Evolutionary conservation across 257 asterid genomes (phyloP).

Genomic region (Paraleonurus japonicus): DNA sequence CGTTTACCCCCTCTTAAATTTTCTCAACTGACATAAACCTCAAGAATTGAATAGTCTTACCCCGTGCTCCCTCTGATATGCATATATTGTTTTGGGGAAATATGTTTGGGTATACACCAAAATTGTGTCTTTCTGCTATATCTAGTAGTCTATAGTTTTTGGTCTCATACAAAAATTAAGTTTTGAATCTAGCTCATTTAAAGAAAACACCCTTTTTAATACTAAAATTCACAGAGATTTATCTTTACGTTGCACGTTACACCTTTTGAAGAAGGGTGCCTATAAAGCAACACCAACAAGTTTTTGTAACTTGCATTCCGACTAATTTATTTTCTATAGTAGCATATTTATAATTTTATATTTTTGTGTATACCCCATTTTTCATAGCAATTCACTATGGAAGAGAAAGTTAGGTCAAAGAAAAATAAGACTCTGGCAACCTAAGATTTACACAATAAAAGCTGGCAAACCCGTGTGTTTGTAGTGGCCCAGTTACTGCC

Average conservation of each 20-base stretch:
- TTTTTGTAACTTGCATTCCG: neutral
- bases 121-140: conserved; percentile 1
- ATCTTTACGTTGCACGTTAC: neutral
- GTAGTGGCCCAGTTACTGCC: neutral
- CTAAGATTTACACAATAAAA: neutral
- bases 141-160: neutral
- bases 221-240: neutral
- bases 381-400: too few relatives aligned
- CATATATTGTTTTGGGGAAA: neutral
- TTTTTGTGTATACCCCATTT: neutral
- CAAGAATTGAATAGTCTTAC: conserved; percentile 15
- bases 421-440: neutral
- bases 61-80: neutral
- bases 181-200: neutral
- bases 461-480: neutral
- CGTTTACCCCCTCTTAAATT: conserved; percentile 5
- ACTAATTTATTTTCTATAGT: neutral
- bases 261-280: neutral
- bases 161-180: neutral
- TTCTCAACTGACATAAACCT: conserved; percentile 24
- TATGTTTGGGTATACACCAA: neutral
- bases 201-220: neutral
- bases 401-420: neutral
- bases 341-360: too few relatives aligned
- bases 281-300: neutral